phyloP scores from a whole-genome alignment of 306 rosid genomes.

The Alnus rubra region DNA sequence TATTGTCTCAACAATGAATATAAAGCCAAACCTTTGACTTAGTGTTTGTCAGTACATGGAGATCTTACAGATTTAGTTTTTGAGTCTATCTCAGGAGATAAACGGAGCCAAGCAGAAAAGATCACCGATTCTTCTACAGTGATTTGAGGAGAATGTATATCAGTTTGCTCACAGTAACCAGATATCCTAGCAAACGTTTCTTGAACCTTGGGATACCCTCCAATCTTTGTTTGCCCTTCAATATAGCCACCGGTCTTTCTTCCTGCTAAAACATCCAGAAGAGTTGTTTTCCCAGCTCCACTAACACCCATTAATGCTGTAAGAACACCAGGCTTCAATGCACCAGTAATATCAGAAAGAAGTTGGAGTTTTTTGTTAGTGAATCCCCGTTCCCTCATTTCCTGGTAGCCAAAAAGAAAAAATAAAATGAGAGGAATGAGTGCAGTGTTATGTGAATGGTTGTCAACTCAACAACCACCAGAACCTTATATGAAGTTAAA shows the following conservation, averaged over 20 bases:
- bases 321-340: constrained; percentile 4
- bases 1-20: neutral
- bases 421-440: neutral
- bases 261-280: neutral
- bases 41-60: neutral
- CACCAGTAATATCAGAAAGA: constrained; percentile 10
- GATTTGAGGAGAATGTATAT: constrained; percentile 8
- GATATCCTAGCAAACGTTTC: constrained; percentile 6
- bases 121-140: constrained; percentile 7
- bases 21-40: neutral
- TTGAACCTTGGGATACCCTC: constrained; percentile 7
- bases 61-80: constrained; percentile 9
- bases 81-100: constrained; percentile 3
- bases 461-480: neutral
- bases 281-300: constrained; percentile 18
- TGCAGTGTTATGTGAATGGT: neutral
- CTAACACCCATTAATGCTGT: constrained; percentile 15
- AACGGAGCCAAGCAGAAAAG: constrained; percentile 14
- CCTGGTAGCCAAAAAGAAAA: constrained; percentile 23
- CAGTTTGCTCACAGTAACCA: constrained; percentile 9
- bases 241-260: constrained; percentile 3
- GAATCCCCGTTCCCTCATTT: constrained; percentile 42
- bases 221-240: constrained; percentile 3
- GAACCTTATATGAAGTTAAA: neutral
- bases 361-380: constrained; percentile 12